phyloP scores from a whole-genome alignment of 176 grass and related monocot species.

The Alloteropsis semialata region DNA sequence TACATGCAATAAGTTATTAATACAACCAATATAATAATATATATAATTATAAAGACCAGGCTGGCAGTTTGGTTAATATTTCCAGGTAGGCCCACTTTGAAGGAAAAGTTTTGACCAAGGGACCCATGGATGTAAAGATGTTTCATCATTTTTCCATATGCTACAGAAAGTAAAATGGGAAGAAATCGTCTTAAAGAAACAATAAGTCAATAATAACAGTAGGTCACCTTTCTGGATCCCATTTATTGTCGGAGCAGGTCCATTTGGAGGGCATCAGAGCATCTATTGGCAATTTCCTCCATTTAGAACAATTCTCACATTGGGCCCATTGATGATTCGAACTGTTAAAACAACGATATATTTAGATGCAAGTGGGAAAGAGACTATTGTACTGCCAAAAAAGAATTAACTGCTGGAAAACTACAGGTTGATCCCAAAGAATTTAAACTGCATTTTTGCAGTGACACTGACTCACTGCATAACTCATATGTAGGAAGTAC shows the following conservation, averaged over 20 bases:
- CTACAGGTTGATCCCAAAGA: neutral
- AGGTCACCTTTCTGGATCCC: conserved; percentile 78
- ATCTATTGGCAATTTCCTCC: conserved; percentile 79
- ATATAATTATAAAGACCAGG: neutral
- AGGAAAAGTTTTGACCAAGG: neutral
- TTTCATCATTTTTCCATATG: neutral
- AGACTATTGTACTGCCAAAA: neutral
- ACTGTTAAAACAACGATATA: conserved; percentile 42
- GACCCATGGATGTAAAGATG: neutral
- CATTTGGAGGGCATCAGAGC: conserved; percentile 82
- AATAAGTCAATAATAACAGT: neutral
- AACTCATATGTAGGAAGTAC: conserved; percentile 10
- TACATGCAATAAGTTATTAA: neutral
- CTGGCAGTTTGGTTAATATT: neutral
- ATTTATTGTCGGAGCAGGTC: conserved; percentile 86
- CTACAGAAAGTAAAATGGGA: neutral
- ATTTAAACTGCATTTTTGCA: conserved; percentile 1
- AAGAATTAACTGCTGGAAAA: neutral
- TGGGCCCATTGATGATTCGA: conserved; percentile 86
- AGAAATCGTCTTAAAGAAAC: neutral
- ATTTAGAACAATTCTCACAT: conserved; percentile 91
- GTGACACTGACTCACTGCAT: conserved; percentile 6
- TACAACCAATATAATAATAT: neutral
- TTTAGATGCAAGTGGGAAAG: conserved; percentile 18
- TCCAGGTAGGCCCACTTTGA: neutral